These are phyloP conservation scores for Simplicillium aogashimaense DNA, from an alignment of 2,329 filamentous ascomycete species.

Conservation along the genomic window DNA sequence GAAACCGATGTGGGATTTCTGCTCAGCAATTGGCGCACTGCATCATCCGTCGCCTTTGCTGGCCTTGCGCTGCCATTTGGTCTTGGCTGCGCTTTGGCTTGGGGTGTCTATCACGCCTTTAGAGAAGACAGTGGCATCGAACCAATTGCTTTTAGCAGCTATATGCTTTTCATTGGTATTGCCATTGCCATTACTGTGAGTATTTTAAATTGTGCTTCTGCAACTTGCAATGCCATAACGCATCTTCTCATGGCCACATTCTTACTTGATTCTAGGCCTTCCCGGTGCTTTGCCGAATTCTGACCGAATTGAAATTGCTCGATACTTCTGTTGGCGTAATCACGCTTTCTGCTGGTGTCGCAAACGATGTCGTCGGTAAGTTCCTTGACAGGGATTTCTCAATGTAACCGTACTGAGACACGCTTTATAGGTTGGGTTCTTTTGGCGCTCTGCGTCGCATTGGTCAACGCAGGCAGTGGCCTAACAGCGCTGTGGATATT, in stretches of 20 bases:
- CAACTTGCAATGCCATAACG: not conserved
- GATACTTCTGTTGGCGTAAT: constrained; percentile 78
- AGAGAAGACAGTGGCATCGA: constrained; percentile 27
- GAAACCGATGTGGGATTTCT: constrained; percentile 78
- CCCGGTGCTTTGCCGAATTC: constrained; percentile 85
- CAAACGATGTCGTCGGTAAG: constrained; percentile 61
- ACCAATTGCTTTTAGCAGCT: constrained; percentile 39
- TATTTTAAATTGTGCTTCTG: not conserved
- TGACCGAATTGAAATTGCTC: constrained; percentile 83
- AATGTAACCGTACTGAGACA: not conserved
- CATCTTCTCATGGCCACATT: not conserved
- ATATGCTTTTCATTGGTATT: constrained; percentile 74
- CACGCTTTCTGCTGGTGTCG: constrained; percentile 80
- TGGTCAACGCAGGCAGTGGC: constrained; percentile 80
- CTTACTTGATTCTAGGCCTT: constrained; percentile 39
- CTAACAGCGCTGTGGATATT: constrained; percentile 79
- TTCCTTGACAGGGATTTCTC: not conserved
- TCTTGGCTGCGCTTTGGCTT: constrained; percentile 69
- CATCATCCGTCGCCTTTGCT: constrained; percentile 64
- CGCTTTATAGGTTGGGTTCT: constrained; percentile 68
- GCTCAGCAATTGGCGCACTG: constrained; percentile 69
- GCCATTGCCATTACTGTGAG: constrained; percentile 74
- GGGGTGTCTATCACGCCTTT: constrained; percentile 71
- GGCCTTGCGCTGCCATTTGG: constrained; percentile 80
- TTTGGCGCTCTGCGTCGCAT: constrained; percentile 81